phyloP scores from a whole-genome alignment of 2,329 filamentous ascomycete genomes.

The Phialophora tarda region DNA sequence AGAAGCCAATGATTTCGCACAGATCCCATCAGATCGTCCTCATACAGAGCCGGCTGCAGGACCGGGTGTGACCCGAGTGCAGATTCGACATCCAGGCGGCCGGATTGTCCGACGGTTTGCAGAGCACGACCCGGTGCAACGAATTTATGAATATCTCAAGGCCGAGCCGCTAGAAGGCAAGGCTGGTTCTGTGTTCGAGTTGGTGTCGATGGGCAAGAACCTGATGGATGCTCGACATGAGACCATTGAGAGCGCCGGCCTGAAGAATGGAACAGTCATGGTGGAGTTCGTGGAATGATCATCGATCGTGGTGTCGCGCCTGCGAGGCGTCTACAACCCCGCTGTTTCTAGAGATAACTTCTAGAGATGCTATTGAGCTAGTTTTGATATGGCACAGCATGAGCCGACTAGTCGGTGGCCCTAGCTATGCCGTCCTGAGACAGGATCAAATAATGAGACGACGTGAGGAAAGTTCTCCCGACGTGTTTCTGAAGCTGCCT shows the following conservation, averaged over 20 bases:
- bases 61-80: conserved; percentile 81
- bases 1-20: conserved; percentile 61
- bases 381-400: conserved; percentile 10
- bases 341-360: conserved; percentile 13
- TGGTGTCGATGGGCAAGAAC: conserved; percentile 87
- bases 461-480: neutral
- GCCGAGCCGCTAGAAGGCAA: conserved; percentile 82
- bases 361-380: neutral
- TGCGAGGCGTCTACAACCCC: conserved; percentile 22
- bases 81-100: conserved; percentile 85
- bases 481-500: conserved; percentile 9
- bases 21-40: conserved; percentile 72
- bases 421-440: neutral
- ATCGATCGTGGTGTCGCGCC: conserved; percentile 8
- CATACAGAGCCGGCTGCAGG: conserved; percentile 79
- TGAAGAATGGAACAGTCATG: conserved; percentile 95
- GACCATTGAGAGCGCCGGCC: conserved; percentile 77
- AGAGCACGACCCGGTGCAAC: conserved; percentile 74
- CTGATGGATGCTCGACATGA: conserved; percentile 75
- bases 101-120: conserved; percentile 87
- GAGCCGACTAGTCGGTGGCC: neutral
- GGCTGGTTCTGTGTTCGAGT: conserved; percentile 78
- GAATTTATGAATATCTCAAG: conserved; percentile 97
- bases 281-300: conserved; percentile 75
- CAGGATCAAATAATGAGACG: conserved; percentile 10